Percentiles rank a stretch among this genome's conserved stretches.
Conservation (phyloP, 2,329 filamentous ascomycete species). For the Dactylellina parvicollis region DNA sequence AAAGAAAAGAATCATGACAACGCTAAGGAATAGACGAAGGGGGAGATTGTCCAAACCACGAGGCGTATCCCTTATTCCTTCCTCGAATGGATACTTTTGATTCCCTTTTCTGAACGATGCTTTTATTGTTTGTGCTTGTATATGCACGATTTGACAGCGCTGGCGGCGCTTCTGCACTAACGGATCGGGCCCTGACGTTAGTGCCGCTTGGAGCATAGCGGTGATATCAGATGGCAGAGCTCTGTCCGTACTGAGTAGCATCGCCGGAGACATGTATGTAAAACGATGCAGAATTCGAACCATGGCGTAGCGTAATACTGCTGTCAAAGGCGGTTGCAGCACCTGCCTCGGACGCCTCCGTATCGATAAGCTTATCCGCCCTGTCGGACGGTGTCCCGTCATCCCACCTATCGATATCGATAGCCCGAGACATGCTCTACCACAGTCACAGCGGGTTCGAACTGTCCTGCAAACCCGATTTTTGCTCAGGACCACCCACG, state of each 20-base stretch:
- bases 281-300: neutral
- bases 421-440: no score
- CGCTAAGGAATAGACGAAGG: neutral
- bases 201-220: slow-evolving; percentile 1
- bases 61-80: neutral
- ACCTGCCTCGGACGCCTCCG: neutral
- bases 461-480: neutral
- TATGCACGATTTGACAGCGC: neutral
- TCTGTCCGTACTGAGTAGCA: neutral
- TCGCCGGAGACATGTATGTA: neutral
- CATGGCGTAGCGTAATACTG: no score
- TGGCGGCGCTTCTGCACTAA: neutral
- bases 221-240: neutral
- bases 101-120: neutral
- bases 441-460: no score
- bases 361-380: slow-evolving; percentile 39
- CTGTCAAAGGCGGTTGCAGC: slow-evolving; percentile 20
- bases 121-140: neutral
- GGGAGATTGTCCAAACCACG: neutral
- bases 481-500: neutral
- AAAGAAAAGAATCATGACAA: no score
- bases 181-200: slow-evolving; percentile 13
- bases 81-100: neutral
- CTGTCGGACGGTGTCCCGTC: no score
- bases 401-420: no score